Conservation (phyloP, 176 grass and related monocot genomes). For the Carex littledalei region DNA sequence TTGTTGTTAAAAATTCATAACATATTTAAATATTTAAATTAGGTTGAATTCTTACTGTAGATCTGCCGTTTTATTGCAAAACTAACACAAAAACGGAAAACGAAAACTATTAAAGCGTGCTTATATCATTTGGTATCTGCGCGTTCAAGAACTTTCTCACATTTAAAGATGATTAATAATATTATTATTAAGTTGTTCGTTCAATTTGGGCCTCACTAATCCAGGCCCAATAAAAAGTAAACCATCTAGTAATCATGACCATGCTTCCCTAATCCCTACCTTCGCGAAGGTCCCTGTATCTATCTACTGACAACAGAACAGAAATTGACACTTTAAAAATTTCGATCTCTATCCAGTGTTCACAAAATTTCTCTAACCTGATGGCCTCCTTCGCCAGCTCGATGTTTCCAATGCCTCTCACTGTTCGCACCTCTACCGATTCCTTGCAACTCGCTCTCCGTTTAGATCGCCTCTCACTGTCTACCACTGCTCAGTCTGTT, state of each 20-base stretch:
- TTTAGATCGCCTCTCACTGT: slow-evolving; percentile 2
- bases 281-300: slow-evolving; percentile 14
- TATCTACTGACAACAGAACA: background rate
- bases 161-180: background rate
- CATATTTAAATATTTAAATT: too few relatives aligned
- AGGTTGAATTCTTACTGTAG: too few relatives aligned
- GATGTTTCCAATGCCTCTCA: background rate
- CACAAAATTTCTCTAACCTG: background rate
- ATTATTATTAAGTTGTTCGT: background rate
- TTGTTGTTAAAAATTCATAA: too few relatives aligned
- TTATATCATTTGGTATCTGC: background rate
- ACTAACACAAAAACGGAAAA: too few relatives aligned
- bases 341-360: slow-evolving; percentile 4
- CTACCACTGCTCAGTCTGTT: background rate
- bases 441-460: slow-evolving; percentile 2
- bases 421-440: background rate
- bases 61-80: too few relatives aligned
- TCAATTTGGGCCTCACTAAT: background rate
- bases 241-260: background rate
- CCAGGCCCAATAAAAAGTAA: background rate
- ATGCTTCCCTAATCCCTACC: background rate
- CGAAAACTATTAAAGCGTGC: too few relatives aligned
- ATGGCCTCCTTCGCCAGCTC: slow-evolving; percentile 6
- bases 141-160: too few relatives aligned
- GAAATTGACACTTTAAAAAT: background rate